A percentile compares a stretch with the other conserved stretches of the same genome.
phyloP scores from a whole-genome alignment of 352 stramenopile species.

The Globisporangium polare region DNA sequence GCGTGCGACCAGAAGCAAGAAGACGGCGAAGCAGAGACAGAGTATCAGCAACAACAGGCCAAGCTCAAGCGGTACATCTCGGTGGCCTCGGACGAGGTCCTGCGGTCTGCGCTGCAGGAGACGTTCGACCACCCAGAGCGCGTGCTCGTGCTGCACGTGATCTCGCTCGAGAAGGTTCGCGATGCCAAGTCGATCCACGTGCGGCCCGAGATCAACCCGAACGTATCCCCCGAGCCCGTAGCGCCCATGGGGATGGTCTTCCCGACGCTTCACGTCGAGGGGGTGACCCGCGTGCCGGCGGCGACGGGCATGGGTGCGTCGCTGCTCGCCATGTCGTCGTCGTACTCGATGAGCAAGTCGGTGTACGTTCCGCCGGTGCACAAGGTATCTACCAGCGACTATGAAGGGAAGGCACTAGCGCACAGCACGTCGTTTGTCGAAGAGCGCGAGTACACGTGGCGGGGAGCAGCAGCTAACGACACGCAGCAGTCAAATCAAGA shows the following conservation, averaged over 20 bases:
- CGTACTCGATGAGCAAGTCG: slow-evolving; percentile 51
- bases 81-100: slow-evolving; percentile 46
- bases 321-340: slow-evolving; percentile 24
- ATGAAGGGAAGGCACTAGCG: slow-evolving; percentile 29
- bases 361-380: slow-evolving; percentile 47
- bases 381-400: slow-evolving; percentile 26
- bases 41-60: neutral
- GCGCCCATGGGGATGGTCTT: slow-evolving; percentile 65
- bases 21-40: neutral
- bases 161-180: slow-evolving; percentile 54
- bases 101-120: slow-evolving; percentile 55
- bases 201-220: slow-evolving; percentile 69
- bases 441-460: slow-evolving; percentile 48
- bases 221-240: slow-evolving; percentile 78
- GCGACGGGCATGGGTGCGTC: slow-evolving; percentile 15
- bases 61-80: slow-evolving; percentile 49
- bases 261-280: slow-evolving; percentile 57
- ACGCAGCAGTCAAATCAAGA: neutral
- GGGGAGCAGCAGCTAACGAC: neutral
- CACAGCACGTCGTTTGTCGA: slow-evolving; percentile 46
- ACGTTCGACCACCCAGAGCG: slow-evolving; percentile 58
- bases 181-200: slow-evolving; percentile 64
- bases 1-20: slow-evolving; percentile 4
- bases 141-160: slow-evolving; percentile 71
- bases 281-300: slow-evolving; percentile 33